A percentile compares a stretch with the other conserved stretches of the same genome.
phyloP scores from a whole-genome alignment of 202 grass and related monocot species.

The Setaria viridis region DNA sequence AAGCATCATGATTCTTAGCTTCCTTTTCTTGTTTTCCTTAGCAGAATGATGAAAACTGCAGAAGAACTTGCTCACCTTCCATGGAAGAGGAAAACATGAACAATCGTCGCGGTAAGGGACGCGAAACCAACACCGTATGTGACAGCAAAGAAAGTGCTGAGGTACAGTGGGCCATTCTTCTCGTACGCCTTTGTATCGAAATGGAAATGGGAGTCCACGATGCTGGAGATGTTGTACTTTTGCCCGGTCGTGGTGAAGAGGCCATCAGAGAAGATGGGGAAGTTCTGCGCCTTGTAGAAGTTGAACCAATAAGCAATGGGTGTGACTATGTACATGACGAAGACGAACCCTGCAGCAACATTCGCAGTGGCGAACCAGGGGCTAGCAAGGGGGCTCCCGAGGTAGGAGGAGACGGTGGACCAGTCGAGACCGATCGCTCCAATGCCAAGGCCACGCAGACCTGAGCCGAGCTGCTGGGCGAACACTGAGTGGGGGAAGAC shows the following conservation, averaged over 20 bases:
- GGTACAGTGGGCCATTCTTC: conserved; percentile 71
- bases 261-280: conserved; percentile 90
- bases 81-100: conserved; percentile 88
- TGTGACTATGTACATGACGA: conserved; percentile 80
- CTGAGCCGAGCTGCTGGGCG: conserved; percentile 85
- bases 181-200: conserved; percentile 73
- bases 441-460: conserved; percentile 75
- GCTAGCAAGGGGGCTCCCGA: conserved; percentile 93
- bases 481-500: conserved; percentile 72
- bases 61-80: conserved; percentile 65
- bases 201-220: conserved; percentile 79
- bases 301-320: conserved; percentile 79
- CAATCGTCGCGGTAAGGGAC: conserved; percentile 76
- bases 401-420: conserved; percentile 82
- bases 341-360: conserved; percentile 76
- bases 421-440: conserved; percentile 86
- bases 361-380: conserved; percentile 96
- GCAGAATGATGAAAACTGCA: neutral
- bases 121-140: conserved; percentile 90
- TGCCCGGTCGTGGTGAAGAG: conserved; percentile 74
- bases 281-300: conserved; percentile 74
- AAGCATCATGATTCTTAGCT: conserved; percentile 24
- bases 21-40: neutral
- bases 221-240: conserved; percentile 78
- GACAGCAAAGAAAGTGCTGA: conserved; percentile 84